Evolutionary conservation across 345 rosid genomes (phyloP).

Genomic region (Bretschneidera sinensis): DNA sequence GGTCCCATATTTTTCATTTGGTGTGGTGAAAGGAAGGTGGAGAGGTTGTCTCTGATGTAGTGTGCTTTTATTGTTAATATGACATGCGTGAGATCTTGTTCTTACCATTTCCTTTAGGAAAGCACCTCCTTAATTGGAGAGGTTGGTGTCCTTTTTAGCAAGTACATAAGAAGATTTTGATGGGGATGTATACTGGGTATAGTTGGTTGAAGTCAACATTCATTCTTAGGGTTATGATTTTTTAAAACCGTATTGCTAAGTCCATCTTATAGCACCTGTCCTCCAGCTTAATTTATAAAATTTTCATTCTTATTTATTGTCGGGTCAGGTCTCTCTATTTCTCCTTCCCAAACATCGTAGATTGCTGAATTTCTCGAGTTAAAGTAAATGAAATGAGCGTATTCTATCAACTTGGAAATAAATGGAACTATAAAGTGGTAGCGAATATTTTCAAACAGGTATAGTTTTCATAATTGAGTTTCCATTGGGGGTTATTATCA

Average conservation of each 20-base stretch:
- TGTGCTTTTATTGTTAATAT: not conserved
- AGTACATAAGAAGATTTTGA: constrained; percentile 49
- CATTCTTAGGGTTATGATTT: constrained; percentile 5
- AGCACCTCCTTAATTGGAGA: constrained; percentile 18
- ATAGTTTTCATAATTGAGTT: too few relatives aligned
- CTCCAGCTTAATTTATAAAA: constrained; percentile 1
- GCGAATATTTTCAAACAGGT: too few relatives aligned
- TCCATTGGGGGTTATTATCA: too few relatives aligned
- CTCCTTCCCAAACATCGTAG: not conserved
- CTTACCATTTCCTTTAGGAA: constrained; percentile 14
- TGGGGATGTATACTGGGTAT: constrained; percentile 37
- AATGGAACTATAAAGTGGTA: too few relatives aligned
- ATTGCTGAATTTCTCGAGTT: too few relatives aligned
- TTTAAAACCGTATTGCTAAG: not conserved
- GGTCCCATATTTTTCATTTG: constrained; percentile 20
- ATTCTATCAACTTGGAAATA: too few relatives aligned
- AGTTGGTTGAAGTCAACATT: constrained; percentile 20
- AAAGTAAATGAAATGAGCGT: too few relatives aligned
- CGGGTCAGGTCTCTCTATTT: not conserved
- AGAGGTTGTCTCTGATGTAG: constrained; percentile 1
- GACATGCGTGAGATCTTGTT: constrained; percentile 4
- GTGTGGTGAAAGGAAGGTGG: constrained; percentile 3
- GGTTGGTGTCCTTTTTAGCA: constrained; percentile 29
- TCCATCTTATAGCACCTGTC: not conserved
- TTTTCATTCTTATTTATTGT: not conserved